phyloP scores from a whole-genome alignment of 306 rosid genomes.

The Acacia confusa region DNA sequence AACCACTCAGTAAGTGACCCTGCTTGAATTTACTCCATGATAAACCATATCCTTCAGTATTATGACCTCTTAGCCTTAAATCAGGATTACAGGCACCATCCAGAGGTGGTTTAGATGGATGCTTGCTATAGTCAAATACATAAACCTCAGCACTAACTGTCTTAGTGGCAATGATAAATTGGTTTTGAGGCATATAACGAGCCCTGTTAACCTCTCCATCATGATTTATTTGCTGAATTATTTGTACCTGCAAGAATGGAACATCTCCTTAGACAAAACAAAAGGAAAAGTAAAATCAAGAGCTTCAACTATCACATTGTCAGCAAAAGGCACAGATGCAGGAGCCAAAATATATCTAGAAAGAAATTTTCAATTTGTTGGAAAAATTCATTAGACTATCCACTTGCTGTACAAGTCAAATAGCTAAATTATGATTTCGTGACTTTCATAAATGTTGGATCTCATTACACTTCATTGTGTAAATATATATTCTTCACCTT shows the following conservation, averaged over 20 bases:
- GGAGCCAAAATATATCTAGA: neutral
- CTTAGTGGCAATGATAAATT: constrained; percentile 74
- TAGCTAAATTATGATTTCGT: neutral
- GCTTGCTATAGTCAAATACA: constrained; percentile 75
- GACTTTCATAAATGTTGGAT: neutral
- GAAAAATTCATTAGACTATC: neutral
- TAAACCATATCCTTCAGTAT: constrained; percentile 92
- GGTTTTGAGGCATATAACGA: constrained; percentile 75
- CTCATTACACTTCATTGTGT: neutral
- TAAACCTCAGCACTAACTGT: constrained; percentile 68
- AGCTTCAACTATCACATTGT: neutral
- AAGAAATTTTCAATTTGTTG: neutral
- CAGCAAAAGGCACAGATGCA: neutral
- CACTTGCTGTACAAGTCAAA: neutral
- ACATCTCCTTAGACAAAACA: neutral
- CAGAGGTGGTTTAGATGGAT: constrained; percentile 80
- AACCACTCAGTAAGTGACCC: constrained; percentile 93
- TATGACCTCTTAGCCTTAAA: constrained; percentile 86
- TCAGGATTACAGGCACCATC: constrained; percentile 96
- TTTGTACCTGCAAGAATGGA: constrained; percentile 62
- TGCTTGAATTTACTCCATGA: constrained; percentile 94
- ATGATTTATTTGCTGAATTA: constrained; percentile 90
- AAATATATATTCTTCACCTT: neutral
- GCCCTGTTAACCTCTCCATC: constrained; percentile 80
- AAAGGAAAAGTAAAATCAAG: neutral